Evolutionary conservation across 2,329 filamentous ascomycete species (phyloP), one percentile per base, ranked within the genome.

Genomic region (Penicillium palitans): DNA sequence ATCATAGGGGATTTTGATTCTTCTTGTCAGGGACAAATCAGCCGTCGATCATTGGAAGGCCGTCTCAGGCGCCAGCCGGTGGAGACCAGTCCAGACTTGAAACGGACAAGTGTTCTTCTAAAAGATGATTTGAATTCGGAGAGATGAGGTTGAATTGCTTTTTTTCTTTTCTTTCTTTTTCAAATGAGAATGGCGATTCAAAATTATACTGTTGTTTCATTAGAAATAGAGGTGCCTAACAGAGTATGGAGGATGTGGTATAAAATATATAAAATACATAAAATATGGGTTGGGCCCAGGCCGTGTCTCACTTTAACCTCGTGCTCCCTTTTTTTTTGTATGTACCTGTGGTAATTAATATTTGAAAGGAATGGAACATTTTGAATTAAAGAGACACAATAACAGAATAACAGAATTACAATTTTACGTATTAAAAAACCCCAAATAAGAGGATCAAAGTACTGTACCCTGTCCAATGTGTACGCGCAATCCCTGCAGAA

Each of bases 31-130:
- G 17, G 24, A 27, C 51, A 31, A 53, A 46, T 53, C 31, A 21
- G 41, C 21, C 25, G 39, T 35, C n/a, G 39, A 24, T 25, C 17
- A 45, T 21, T 19, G 17, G 9, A 31, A n/a, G 5, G n/a, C 12
- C 13, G 21, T 21, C 25, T 24, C n/a, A 29, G 27, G 37, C 17
- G 25, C 24, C 40, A 27, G 29, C 27, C 17, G 19, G 50, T 53
- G 51, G 52, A 31, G 52, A 37, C 21, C 24, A 52, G 29, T 45
- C 21, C n/a, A 45, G 40, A 46, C 31, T 24, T 19, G 58, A 58
- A 63, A 63, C n/a, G 40, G 54, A 45, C 54, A 52, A 25, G 54
- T 39, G 47, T 31, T 53, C 40, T 39, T 44, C 40, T 31, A 21
- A 7, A 4, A 35, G 31, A n/a, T 9, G 4, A 33, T 46, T 24